Base-by-base conservation (phyloP, 371 early-diverging fungal species). In the Quaeritorhiza haematococci region DNA sequence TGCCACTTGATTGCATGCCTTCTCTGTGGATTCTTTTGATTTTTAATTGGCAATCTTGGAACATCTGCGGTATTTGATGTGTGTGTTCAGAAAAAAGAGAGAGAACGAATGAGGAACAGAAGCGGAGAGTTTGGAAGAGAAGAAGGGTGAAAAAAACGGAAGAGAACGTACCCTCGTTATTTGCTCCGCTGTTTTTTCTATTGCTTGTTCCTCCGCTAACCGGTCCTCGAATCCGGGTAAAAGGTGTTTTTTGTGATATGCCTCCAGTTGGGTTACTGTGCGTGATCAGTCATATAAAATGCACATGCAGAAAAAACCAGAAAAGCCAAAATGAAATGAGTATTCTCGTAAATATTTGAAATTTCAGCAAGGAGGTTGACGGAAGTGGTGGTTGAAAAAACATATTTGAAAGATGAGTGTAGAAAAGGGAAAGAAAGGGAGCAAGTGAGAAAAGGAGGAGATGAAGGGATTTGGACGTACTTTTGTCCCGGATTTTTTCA, bases 141-240 rank as follows among this genome's bases (percentile, higher is more conserved):
- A 28, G 17, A 54, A 10, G 15, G 43, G 43, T n/a, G 15, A 42
- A 23, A 45, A 23, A 55, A 26, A 27, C 34, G 2, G 10, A 49
- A 42, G 23, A 7, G 1, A 10, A 45, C 46, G 46, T 77, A 91
- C 92, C 58, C 78, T 70, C 0, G 94, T 92, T 53, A 97, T 91
- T 24, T 85, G 84, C 13, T 80, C 74, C 4, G 96, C 90, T 34
- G 92, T 67, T 17, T 72, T 66, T 33, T 93, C 87, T 43, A 96
- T 97, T 15, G 85, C 86, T 52, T 82, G 81, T 69, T 94, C 93
- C 62, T 91, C 93, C 10, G 75, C 82, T 1, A 84, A 71, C 33
- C 86, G 80, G 68, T 97, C 96, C 58, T 93, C 92, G 59, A 97
- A 96, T 27, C 94, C 94, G 19, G 96, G 95, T 47, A 96, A 66